These are phyloP conservation scores for Cercis canadensis DNA, from an alignment of 306 rosid species.

Conservation along the genomic window DNA sequence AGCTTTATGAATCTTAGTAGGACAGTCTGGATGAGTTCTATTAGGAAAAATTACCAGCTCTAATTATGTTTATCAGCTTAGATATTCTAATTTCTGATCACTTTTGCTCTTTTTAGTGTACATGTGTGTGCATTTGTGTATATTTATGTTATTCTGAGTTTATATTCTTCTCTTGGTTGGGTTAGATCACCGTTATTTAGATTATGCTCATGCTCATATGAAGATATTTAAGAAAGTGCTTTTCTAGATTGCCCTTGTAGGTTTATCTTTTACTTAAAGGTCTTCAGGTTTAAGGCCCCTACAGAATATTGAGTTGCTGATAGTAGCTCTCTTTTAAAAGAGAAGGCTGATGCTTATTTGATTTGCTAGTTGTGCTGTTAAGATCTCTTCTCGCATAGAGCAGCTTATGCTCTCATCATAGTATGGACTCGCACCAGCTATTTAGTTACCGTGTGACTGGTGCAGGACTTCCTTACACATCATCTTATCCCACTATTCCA, in stretches of 20 bases:
- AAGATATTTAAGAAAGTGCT: constrained; percentile 9
- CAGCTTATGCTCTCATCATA: constrained; percentile 56
- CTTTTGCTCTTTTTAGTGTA: not conserved
- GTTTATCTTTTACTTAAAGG: constrained; percentile 32
- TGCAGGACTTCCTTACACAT: constrained; percentile 60
- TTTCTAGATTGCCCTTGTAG: constrained; percentile 50
- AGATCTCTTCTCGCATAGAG: constrained; percentile 15
- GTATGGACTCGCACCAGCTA: constrained; percentile 80
- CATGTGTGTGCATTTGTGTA: not conserved
- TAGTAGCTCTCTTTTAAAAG: not conserved
- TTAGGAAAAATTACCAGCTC: not conserved
- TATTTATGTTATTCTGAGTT: not conserved
- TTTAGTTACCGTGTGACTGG: constrained; percentile 56
- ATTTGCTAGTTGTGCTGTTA: constrained; percentile 7
- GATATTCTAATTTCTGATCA: not conserved
- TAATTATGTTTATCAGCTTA: not conserved
- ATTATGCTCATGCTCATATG: constrained; percentile 7
- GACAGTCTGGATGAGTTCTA: no score
- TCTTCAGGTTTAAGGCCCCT: not conserved
- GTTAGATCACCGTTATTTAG: constrained; percentile 1
- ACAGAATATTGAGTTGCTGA: constrained; percentile 9
- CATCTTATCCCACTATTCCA: constrained; percentile 63
- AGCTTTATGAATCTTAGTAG: no score
- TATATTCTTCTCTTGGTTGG: not conserved
- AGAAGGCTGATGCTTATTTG: constrained; percentile 29